phyloP scores from a whole-genome alignment of 345 rosid genomes.

The Psidium guajava region DNA sequence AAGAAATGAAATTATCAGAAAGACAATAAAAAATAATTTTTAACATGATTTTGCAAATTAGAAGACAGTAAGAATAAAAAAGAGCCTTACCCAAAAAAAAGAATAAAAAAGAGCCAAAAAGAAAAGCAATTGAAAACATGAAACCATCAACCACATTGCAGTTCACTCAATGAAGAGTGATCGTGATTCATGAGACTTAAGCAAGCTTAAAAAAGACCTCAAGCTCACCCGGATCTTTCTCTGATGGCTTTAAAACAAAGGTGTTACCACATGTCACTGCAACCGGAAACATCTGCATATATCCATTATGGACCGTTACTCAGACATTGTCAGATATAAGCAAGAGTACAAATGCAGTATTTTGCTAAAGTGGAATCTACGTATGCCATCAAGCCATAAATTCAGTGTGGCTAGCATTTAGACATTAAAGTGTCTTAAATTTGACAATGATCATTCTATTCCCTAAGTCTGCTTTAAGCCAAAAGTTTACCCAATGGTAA shows the following conservation, averaged over 20 bases:
- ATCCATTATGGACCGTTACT: neutral
- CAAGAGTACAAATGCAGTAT: constrained; percentile 6
- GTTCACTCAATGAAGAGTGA: neutral
- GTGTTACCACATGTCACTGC: constrained; percentile 97
- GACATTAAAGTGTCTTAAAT: neutral
- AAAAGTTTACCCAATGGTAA: neutral
- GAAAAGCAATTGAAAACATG: neutral
- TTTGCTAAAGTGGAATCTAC: neutral
- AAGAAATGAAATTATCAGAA: neutral
- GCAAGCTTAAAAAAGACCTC: too few relatives aligned
- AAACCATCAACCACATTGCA: neutral
- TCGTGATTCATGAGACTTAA: neutral
- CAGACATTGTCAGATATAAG: neutral
- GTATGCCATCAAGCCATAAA: neutral
- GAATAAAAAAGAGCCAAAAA: neutral
- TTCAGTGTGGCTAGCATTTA: neutral
- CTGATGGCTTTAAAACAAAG: constrained; percentile 87
- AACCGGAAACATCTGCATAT: constrained; percentile 83
- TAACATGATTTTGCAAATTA: neutral
- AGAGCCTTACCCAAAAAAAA: too few relatives aligned
- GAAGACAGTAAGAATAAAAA: neutral
- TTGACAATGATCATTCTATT: neutral
- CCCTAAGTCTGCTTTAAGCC: neutral
- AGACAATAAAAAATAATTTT: neutral
- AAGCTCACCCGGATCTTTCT: too few relatives aligned